Conservation (phyloP, 192 early-diverging fungal genomes). For the Gamsiella multidivaricata region DNA sequence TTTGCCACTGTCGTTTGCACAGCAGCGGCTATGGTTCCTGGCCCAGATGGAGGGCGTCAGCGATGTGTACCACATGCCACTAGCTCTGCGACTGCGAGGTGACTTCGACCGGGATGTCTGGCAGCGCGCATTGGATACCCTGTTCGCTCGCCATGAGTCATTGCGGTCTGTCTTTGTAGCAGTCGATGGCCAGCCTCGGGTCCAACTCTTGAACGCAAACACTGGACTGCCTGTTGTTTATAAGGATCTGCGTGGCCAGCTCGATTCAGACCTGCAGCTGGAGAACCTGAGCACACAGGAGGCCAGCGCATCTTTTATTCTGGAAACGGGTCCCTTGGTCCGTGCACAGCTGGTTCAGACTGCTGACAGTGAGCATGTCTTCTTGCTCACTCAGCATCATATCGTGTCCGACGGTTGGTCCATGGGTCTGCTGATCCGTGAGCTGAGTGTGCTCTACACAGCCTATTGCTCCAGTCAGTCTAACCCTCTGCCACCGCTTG, state of each 20-base stretch:
- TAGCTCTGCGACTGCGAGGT: neutral
- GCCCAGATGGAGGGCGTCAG: neutral
- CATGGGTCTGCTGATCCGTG: neutral
- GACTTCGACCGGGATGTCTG: neutral
- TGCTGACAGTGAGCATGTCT: neutral
- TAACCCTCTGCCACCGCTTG: neutral
- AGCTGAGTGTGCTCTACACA: slow-evolving; percentile 5
- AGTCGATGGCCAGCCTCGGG: neutral
- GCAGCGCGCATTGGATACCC: neutral
- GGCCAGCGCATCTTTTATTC: neutral
- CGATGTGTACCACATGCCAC: neutral
- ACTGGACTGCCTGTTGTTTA: neutral
- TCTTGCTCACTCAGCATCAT: neutral
- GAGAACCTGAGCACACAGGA: neutral
- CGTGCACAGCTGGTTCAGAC: neutral
- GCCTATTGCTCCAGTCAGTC: neutral
- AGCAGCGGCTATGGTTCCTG: too few relatives aligned
- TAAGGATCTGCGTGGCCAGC: neutral
- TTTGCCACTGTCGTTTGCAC: too few relatives aligned
- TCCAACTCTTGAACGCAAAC: neutral
- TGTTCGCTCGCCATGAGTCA: neutral
- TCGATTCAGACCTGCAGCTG: neutral
- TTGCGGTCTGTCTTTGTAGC: neutral
- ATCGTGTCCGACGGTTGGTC: slow-evolving; percentile 18
- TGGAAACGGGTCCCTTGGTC: neutral